Evolutionary conservation across 148 eudicot species (phyloP).

Genomic region (Arbutus unedo): DNA sequence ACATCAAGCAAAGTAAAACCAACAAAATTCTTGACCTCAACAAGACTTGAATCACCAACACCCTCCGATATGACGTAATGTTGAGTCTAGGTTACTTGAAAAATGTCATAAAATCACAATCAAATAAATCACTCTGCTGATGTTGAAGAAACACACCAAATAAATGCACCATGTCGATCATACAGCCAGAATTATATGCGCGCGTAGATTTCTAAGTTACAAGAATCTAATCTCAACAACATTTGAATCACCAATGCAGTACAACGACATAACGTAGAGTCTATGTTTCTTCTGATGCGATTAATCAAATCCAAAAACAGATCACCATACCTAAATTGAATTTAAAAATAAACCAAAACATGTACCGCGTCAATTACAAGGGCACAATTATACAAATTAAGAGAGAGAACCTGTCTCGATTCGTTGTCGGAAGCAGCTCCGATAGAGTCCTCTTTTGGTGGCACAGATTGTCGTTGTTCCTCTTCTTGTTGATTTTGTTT

Average conservation of each 20-base stretch:
- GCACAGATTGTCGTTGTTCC: background rate
- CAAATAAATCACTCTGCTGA: background rate
- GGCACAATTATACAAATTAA: background rate
- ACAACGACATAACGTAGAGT: background rate
- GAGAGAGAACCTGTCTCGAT: constrained; percentile 38
- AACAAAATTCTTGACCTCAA: background rate
- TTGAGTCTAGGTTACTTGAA: background rate
- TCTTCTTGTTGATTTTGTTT: background rate
- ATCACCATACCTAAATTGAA: background rate
- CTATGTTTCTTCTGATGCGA: background rate
- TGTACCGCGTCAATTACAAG: background rate
- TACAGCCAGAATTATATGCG: background rate
- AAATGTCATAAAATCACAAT: background rate
- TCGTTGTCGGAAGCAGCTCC: constrained; percentile 36
- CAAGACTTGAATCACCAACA: background rate
- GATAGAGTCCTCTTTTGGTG: constrained; percentile 29
- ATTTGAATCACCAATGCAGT: background rate
- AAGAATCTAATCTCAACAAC: background rate
- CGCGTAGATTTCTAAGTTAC: background rate
- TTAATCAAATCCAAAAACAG: background rate
- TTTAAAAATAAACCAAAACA: background rate
- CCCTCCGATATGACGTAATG: background rate
- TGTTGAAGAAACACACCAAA: background rate
- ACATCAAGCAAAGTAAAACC: background rate
- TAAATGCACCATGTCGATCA: background rate